Percentiles rank a stretch among this genome's conserved stretches.
phyloP scores from a whole-genome alignment of 345 rosid genomes.

The Jatropha curcas region DNA sequence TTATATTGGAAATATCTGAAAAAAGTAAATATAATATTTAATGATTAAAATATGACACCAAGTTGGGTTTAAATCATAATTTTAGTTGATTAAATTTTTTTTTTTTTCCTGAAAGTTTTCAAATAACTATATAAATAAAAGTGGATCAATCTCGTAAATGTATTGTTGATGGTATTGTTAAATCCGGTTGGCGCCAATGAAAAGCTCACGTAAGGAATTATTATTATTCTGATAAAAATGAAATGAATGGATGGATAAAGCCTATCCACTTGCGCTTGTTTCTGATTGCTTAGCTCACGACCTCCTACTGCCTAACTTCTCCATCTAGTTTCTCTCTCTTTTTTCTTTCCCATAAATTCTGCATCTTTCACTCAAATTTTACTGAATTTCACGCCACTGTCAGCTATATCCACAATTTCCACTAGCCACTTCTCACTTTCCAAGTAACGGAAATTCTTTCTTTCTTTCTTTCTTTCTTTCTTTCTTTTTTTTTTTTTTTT shows the following conservation, averaged over 20 bases:
- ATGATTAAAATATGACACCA: background rate
- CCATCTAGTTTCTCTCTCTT: background rate
- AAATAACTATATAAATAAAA: too few species aligned
- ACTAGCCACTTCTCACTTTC: background rate
- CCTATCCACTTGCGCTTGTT: conserved; percentile 32
- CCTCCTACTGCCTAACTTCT: background rate
- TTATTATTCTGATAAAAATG: background rate
- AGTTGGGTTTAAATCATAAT: background rate
- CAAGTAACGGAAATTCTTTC: background rate
- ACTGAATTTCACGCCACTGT: background rate
- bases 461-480: too few species aligned
- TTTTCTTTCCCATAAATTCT: conserved; percentile 11
- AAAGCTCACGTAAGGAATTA: conserved; percentile 3
- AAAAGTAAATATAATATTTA: background rate
- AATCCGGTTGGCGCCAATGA: conserved; percentile 40
- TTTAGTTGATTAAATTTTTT: too few species aligned
- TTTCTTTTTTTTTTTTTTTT: too few species aligned
- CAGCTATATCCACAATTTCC: background rate
- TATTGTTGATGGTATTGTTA: conserved; percentile 11
- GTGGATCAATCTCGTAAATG: too few species aligned
- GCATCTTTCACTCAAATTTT: background rate
- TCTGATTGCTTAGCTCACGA: conserved; percentile 18
- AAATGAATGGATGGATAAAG: conserved; percentile 29
- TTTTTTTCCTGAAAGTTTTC: too few species aligned
- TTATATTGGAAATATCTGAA: background rate